Evolutionary conservation across 2,329 filamentous ascomycete species (phyloP).

Genomic region (Triangularia setosa): DNA sequence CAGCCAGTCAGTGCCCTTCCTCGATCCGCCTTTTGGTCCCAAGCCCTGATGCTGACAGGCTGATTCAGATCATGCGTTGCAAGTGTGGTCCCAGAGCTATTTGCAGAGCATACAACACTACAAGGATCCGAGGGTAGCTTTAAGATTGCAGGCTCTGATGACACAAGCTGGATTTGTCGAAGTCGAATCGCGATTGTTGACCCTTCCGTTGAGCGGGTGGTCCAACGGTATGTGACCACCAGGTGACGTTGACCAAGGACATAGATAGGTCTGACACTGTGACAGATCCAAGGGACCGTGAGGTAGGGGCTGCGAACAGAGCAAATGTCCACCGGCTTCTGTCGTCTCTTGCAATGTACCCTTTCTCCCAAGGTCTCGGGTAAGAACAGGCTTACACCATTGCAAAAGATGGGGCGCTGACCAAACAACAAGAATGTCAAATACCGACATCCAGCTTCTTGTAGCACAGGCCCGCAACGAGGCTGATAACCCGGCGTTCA

Average conservation of each 20-base stretch:
- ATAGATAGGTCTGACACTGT: conserved; percentile 19
- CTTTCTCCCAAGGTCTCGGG: conserved; percentile 49
- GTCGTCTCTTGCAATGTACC: conserved; percentile 53
- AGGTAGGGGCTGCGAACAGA: conserved; percentile 51
- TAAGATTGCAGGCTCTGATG: conserved; percentile 57
- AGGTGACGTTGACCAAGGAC: background rate
- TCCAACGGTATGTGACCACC: conserved; percentile 51
- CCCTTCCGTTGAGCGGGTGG: conserved; percentile 67
- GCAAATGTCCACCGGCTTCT: conserved; percentile 53
- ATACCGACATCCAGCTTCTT: conserved; percentile 54
- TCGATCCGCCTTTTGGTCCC: background rate
- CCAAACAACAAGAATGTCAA: conserved; percentile 48
- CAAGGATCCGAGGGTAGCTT: conserved; percentile 64
- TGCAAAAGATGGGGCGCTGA: conserved; percentile 1
- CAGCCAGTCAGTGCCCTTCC: conserved; percentile 45
- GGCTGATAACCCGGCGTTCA: conserved; percentile 50
- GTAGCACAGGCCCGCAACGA: conserved; percentile 53
- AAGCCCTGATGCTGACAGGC: conserved; percentile 1
- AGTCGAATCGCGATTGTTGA: conserved; percentile 62
- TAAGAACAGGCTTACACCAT: conserved; percentile 30
- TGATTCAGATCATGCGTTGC: conserved; percentile 56
- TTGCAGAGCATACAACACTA: conserved; percentile 56
- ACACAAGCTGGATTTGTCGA: conserved; percentile 62
- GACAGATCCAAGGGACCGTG: conserved; percentile 47
- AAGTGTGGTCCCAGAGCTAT: conserved; percentile 64